Conservation (phyloP, 176 grass and related monocot species). For the Ensete glaucum region DNA sequence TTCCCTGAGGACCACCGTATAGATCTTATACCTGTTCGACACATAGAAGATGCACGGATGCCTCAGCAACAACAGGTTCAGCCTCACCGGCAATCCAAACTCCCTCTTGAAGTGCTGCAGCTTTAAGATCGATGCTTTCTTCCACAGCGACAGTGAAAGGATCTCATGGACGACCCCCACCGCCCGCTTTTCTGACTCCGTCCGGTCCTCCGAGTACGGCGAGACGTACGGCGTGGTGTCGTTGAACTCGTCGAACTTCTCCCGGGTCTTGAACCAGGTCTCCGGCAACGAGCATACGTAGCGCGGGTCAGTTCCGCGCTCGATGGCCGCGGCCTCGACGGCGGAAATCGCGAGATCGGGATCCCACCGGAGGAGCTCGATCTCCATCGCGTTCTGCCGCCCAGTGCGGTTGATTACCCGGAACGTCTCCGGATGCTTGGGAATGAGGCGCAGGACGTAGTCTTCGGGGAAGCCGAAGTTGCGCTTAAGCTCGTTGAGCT, state of each 20-base stretch:
- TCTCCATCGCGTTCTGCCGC: conserved; percentile 47
- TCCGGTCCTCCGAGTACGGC: conserved; percentile 42
- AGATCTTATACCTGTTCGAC: conserved; percentile 77
- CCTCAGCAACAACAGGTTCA: conserved; percentile 40
- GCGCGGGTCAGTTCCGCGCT: conserved; percentile 14
- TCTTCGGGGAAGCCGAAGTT: conserved; percentile 75
- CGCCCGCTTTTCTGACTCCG: conserved; percentile 39
- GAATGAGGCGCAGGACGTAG: conserved; percentile 70
- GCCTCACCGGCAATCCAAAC: conserved; percentile 55
- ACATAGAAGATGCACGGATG: conserved; percentile 80
- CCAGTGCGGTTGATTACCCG: conserved; percentile 47
- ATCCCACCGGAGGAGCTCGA: conserved; percentile 65
- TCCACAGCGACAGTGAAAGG: conserved; percentile 67
- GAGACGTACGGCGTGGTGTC: conserved; percentile 59
- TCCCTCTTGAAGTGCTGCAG: conserved; percentile 84
- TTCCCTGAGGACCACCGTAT: conserved; percentile 66
- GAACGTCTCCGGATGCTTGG: conserved; percentile 60
- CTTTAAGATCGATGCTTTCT: conserved; percentile 77
- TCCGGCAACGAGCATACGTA: conserved; percentile 57
- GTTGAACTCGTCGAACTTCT: conserved; percentile 70
- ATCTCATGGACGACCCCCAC: conserved; percentile 68
- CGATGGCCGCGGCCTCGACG: conserved; percentile 29
- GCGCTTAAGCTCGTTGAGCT: conserved; percentile 60
- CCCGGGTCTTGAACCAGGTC: conserved; percentile 50
- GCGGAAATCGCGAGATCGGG: conserved; percentile 48